Evolutionary conservation across 2,329 filamentous ascomycete genomes (phyloP), one percentile per base, ranked within the genome.

Genomic region (Fusarium sp.): DNA sequence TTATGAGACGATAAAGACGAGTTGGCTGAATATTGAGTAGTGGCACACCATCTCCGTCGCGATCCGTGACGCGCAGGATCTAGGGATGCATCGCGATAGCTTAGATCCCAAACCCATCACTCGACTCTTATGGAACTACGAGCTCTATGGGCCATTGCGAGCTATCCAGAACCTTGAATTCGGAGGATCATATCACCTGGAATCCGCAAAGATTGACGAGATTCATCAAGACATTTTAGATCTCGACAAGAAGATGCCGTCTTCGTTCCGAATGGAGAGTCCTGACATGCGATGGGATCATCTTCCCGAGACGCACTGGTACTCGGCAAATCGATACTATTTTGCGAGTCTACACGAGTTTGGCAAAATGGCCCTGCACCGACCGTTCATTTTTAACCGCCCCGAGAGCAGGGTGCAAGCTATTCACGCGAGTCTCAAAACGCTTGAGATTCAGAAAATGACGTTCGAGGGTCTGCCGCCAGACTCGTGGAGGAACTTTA

Each of bases 21-120:
- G 6, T 6, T 11, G 18, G 11, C 52, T 43, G 28, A 54, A 29
- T n/a, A 37, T 26, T 23, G 64, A 8, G 24, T 50, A 86, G 84
- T 88, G 85, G 85, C 86, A 88, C 72, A 81, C 82, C 3, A 80
- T 90, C 29, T 85, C 86, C 2, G 81, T 83, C 23, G 84, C 86
- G 1, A 89, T 90, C 57, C 81, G 86, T 39, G 88, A 90, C 73
- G 88, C 87, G 0, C 88, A 90, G 73, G 88, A 90, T 69, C 83
- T 90, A 39, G 88, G 88, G 15, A 79, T 91, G 70, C 85, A 91
- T 68, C 82, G 84, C 15, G 84, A 87, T 65, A 81, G 79, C 35
- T 77, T 84, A 28, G 86, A 88, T 66, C 85, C 85, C 1, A 82
- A 83, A 48, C 84, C 85, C 3, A 74, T 89, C 31, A 88, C 87